Conservation (phyloP, 208 protist species). For the Leishmania major region DNA sequence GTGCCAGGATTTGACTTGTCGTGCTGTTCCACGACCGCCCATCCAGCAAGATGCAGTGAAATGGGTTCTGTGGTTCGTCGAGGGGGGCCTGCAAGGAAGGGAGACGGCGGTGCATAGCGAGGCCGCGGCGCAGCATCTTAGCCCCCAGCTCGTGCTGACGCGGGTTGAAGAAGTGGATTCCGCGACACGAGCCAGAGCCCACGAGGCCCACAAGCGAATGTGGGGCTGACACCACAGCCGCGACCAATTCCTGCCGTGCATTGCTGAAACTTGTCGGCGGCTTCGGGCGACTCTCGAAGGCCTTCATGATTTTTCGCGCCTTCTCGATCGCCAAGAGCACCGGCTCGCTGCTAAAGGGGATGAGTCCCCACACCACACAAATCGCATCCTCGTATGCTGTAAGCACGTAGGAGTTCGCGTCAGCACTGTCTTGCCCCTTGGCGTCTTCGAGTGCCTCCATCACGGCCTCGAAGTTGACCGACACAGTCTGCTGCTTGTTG, state of each 20-base stretch:
- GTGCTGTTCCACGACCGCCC: conserved; percentile 52
- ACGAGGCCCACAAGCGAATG: conserved; percentile 61
- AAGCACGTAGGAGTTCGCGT: conserved; percentile 56
- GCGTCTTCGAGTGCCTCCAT: conserved; percentile 58
- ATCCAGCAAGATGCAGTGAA: conserved; percentile 64
- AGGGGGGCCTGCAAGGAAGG: conserved; percentile 14
- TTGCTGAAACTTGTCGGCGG: conserved; percentile 28
- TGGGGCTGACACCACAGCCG: conserved; percentile 59
- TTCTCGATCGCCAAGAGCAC: conserved; percentile 62
- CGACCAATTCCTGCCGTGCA: conserved; percentile 43
- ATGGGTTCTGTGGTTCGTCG: conserved; percentile 6
- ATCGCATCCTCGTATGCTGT: conserved; percentile 61
- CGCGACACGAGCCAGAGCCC: conserved; percentile 39
- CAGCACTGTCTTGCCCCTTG: conserved; percentile 23
- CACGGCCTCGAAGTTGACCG: conserved; percentile 48
- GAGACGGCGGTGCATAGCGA: conserved; percentile 47
- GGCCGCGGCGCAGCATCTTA: conserved; percentile 46
- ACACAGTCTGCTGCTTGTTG: conserved; percentile 30
- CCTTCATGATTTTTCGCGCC: conserved; percentile 43
- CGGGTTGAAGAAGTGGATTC: conserved; percentile 64
- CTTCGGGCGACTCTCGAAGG: conserved; percentile 52
- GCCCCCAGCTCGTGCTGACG: conserved; percentile 46
- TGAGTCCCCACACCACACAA: conserved; percentile 68
- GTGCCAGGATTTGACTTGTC: conserved; percentile 45
- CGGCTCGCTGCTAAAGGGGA: conserved; percentile 65